These are phyloP conservation scores for Darksidea phi DNA, from an alignment of 495 filamentous ascomycete genomes.

Conservation along the genomic window DNA sequence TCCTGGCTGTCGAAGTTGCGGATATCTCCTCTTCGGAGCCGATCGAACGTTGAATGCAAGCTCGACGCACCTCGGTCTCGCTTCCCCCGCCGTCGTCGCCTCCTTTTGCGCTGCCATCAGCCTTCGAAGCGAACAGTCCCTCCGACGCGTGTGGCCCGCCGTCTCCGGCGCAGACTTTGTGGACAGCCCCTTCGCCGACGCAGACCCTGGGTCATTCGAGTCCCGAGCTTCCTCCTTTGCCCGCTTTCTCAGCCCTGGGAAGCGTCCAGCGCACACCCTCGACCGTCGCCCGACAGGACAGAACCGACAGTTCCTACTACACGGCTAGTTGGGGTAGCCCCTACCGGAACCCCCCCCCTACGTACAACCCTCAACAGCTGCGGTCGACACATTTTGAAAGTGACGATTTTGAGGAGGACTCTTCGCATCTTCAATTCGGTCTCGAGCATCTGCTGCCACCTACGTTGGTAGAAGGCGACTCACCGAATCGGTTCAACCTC, in stretches of 20 bases:
- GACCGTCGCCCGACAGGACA: constrained; percentile 25
- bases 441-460: constrained; percentile 39
- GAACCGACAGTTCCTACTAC: constrained; percentile 40
- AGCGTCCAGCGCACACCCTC: constrained; percentile 32
- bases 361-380: constrained; percentile 25
- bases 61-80: constrained; percentile 34
- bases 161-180: constrained; percentile 39
- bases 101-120: constrained; percentile 23
- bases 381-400: constrained; percentile 24
- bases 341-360: constrained; percentile 38
- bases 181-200: constrained; percentile 37
- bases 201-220: constrained; percentile 38
- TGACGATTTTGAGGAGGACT: constrained; percentile 41
- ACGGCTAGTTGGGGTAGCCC: constrained; percentile 48
- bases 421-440: constrained; percentile 40
- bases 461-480: constrained; percentile 30
- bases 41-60: constrained; percentile 38
- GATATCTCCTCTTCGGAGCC: constrained; percentile 20
- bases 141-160: constrained; percentile 31
- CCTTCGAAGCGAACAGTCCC: constrained; percentile 23
- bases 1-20: constrained; percentile 26
- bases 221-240: constrained; percentile 37
- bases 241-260: constrained; percentile 27
- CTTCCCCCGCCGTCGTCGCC: constrained; percentile 34
- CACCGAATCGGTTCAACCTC: constrained; percentile 38